phyloP scores from a whole-genome alignment of 768 basidiomycete genomes.

The Boletus tylopilopsis region DNA sequence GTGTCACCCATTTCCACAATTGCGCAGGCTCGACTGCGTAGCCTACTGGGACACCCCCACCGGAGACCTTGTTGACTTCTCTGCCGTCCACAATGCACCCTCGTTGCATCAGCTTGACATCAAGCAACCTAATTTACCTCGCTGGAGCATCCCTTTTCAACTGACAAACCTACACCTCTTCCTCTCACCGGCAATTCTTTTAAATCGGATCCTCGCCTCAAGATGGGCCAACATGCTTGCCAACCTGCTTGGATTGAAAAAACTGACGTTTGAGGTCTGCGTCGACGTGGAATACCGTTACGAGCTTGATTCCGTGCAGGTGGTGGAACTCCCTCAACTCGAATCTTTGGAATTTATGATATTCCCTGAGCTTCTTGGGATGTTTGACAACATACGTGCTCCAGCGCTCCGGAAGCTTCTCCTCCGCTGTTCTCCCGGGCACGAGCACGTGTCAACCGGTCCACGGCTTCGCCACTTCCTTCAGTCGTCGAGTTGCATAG shows the following conservation, averaged over 20 bases:
- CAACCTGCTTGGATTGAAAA: constrained; percentile 37
- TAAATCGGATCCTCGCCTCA: constrained; percentile 22
- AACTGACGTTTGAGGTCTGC: constrained; percentile 40
- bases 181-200: constrained; percentile 23
- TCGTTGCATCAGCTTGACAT: constrained; percentile 33
- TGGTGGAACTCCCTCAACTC: constrained; percentile 23
- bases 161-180: constrained; percentile 35
- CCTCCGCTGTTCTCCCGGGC: constrained; percentile 34
- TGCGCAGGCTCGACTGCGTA: constrained; percentile 34
- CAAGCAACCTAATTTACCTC: constrained; percentile 35
- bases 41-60: constrained; percentile 27
- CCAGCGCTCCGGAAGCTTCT: constrained; percentile 37
- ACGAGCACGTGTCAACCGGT: constrained; percentile 23
- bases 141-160: constrained; percentile 30
- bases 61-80: constrained; percentile 24
- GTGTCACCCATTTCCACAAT: constrained; percentile 31
- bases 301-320: constrained; percentile 9
- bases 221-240: constrained; percentile 33
- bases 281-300: constrained; percentile 23
- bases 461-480: constrained; percentile 30
- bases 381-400: constrained; percentile 29
- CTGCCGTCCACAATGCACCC: constrained; percentile 33
- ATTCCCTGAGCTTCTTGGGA: constrained; percentile 27
- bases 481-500: constrained; percentile 31
- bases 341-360: constrained; percentile 29